Conservation (phyloP, 108 stramenopile genomes). For the Nannochloropsis granulata region DNA sequence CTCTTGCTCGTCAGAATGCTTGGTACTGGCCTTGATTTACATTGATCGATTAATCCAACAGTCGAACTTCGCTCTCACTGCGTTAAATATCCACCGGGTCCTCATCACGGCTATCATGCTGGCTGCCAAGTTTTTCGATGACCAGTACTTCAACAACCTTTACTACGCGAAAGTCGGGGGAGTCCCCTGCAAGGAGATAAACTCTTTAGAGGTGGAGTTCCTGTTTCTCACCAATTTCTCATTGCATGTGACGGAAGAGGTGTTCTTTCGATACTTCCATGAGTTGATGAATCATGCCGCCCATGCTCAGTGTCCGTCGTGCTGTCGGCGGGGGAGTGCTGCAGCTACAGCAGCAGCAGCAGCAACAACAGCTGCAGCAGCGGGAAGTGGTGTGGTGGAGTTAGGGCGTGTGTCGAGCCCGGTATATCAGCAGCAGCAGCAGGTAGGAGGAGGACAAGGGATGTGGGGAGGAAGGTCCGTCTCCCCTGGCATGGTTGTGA, state of each 20-base stretch:
- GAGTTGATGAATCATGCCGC: conserved; percentile 20
- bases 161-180: conserved; percentile 88
- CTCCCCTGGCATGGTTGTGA: background rate
- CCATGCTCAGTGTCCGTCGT: conserved; percentile 1
- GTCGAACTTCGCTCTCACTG: conserved; percentile 68
- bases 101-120: conserved; percentile 80
- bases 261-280: conserved; percentile 24
- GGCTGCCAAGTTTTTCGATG: conserved; percentile 97
- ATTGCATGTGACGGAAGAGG: conserved; percentile 58
- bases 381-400: background rate
- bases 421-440: conserved; percentile 12
- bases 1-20: conserved; percentile 87
- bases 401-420: background rate
- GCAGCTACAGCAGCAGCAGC: background rate
- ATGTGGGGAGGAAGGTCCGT: background rate
- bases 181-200: conserved; percentile 47
- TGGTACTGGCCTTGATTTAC: conserved; percentile 90
- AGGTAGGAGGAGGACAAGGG: background rate
- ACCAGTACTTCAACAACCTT: conserved; percentile 97
- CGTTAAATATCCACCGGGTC: conserved; percentile 90
- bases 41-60: conserved; percentile 90
- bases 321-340: background rate
- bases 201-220: conserved; percentile 84
- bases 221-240: conserved; percentile 86
- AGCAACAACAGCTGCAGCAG: conserved; percentile 2